Conservation (phyloP, 1,284 basidiomycete genomes). For the Fomes fomentarius region DNA sequence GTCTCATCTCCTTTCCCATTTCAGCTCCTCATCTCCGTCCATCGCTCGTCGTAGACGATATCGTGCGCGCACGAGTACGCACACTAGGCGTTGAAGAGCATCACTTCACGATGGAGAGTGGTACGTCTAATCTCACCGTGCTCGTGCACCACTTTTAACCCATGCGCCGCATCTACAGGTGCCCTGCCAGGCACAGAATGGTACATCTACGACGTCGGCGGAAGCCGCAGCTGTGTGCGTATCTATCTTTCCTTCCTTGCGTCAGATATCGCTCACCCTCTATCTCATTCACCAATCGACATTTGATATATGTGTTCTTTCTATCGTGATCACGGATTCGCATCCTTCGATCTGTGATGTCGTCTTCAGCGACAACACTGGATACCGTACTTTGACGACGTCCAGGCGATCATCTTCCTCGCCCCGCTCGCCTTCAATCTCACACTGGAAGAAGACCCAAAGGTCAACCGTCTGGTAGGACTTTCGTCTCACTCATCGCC, state of each 20-base stretch:
- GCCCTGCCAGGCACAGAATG: conserved; percentile 49
- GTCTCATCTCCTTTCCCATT: conserved; percentile 7
- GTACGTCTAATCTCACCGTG: conserved; percentile 30
- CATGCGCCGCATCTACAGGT: conserved; percentile 19
- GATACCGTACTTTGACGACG: conserved; percentile 69
- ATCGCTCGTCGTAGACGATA: conserved; percentile 45
- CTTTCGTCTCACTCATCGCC: background rate
- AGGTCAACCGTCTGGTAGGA: conserved; percentile 54
- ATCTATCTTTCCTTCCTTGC: conserved; percentile 4
- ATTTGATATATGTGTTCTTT: no score
- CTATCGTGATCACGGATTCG: no score
- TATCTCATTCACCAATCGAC: background rate
- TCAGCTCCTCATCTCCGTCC: background rate
- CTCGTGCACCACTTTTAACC: conserved; percentile 1
- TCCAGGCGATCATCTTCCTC: conserved; percentile 52
- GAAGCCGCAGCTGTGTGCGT: conserved; percentile 54
- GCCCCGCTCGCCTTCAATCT: conserved; percentile 63
- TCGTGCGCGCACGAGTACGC: conserved; percentile 61
- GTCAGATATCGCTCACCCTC: background rate
- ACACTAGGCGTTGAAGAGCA: conserved; percentile 72
- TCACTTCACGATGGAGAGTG: conserved; percentile 55
- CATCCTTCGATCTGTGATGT: no score
- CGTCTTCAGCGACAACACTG: conserved; percentile 59
- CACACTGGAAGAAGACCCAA: conserved; percentile 59
- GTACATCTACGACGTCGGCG: conserved; percentile 70